Percentiles rank a stretch among this genome's conserved stretches.
These are phyloP conservation scores for Boehmeria nivea DNA, from an alignment of 306 rosid genomes.

Conservation along the genomic window DNA sequence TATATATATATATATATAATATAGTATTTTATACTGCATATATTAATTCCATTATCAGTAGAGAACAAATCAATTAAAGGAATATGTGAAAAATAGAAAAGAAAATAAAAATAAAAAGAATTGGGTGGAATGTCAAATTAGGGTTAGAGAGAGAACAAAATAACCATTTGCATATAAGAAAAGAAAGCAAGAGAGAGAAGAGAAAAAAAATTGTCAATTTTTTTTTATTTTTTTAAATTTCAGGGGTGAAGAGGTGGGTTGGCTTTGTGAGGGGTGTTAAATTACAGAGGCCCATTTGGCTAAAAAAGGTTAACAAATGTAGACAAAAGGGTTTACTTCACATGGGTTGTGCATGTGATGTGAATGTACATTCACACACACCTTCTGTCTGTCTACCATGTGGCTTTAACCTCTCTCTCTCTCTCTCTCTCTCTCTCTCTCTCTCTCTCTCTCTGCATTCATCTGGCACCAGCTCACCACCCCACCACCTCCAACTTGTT, in stretches of 20 bases:
- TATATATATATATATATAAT: too few relatives aligned
- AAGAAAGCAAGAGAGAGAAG: slow-evolving; percentile 19
- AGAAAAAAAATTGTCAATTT: slow-evolving; percentile 10
- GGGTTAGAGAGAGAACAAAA: background rate
- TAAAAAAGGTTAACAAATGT: slow-evolving; percentile 34
- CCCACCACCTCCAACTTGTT: slow-evolving; percentile 46
- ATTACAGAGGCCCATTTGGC: slow-evolving; percentile 36
- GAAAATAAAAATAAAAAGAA: background rate
- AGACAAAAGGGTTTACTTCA: slow-evolving; percentile 75
- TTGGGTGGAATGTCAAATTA: slow-evolving; percentile 11
- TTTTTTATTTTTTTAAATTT: too few relatives aligned
- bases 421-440: slow-evolving; percentile 22
- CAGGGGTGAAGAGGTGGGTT: too few relatives aligned
- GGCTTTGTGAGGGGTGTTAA: slow-evolving; percentile 25
- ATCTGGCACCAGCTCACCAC: slow-evolving; percentile 88
- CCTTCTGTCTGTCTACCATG: slow-evolving; percentile 78
- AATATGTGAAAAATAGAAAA: background rate
- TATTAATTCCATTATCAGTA: background rate
- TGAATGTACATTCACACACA: slow-evolving; percentile 61
- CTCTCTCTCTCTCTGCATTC: slow-evolving; percentile 37
- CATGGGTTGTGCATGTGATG: slow-evolving; percentile 83
- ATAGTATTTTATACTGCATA: too few relatives aligned
- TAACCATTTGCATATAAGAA: too few relatives aligned
- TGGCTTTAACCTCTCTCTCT: slow-evolving; percentile 44
- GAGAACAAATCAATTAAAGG: background rate